Evolutionary conservation across 2,329 filamentous ascomycete species (phyloP).

Genomic region (Sclerotinia glacialis): DNA sequence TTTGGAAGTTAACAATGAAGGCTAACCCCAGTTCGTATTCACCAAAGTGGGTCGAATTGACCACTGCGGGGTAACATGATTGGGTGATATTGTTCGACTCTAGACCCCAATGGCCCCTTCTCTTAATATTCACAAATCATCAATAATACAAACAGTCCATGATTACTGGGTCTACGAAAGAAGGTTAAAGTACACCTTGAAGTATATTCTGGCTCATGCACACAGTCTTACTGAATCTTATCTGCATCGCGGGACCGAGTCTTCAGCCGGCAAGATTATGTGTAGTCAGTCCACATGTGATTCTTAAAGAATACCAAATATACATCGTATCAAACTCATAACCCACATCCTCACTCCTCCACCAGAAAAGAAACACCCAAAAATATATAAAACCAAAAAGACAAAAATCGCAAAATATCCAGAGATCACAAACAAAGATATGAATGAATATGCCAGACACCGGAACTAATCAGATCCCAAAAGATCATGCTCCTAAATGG

Average conservation of each 20-base stretch:
- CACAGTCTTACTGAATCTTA: background rate
- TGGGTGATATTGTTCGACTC: background rate
- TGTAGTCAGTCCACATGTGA: background rate
- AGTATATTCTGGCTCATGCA: background rate
- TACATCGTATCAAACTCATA: background rate
- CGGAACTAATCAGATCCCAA: background rate
- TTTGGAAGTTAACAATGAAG: background rate
- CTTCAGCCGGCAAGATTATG: background rate
- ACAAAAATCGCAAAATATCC: background rate
- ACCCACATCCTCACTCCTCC: background rate
- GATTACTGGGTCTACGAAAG: background rate
- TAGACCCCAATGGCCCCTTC: too few species aligned
- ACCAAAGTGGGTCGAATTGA: background rate
- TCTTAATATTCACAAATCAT: too few species aligned
- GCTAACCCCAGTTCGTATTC: slow-evolving; percentile 4
- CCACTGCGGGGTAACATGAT: background rate
- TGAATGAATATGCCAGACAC: too few species aligned
- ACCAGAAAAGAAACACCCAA: background rate
- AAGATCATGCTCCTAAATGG: background rate
- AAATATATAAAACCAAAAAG: background rate
- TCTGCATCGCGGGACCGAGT: background rate
- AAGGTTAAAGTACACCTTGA: background rate
- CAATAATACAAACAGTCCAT: too few species aligned
- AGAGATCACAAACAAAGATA: background rate
- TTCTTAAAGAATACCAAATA: background rate